Evolutionary conservation across 805 yeast genomes (phyloP).

Genomic region (Suhomyces prunicola): DNA sequence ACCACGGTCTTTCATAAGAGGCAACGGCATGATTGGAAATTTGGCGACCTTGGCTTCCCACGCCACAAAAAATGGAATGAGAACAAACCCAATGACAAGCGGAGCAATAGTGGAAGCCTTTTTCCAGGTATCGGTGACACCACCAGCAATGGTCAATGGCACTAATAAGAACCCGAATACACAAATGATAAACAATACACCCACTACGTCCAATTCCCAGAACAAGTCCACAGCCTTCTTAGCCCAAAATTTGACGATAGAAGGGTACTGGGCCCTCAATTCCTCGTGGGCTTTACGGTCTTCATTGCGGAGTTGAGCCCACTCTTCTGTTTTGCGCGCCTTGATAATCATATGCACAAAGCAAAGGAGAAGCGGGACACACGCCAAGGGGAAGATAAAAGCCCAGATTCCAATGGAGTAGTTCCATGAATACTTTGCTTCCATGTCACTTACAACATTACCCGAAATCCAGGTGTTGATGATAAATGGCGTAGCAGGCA

Average conservation of each 20-base stretch:
- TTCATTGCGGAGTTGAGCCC: slow-evolving; percentile 40
- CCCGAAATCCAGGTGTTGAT: slow-evolving; percentile 80
- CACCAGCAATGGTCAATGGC: slow-evolving; percentile 78
- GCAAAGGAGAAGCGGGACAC: slow-evolving; percentile 57
- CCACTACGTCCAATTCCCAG: slow-evolving; percentile 66
- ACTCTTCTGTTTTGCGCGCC: slow-evolving; percentile 54
- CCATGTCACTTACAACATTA: slow-evolving; percentile 43
- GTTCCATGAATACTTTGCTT: slow-evolving; percentile 58
- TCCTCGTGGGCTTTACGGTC: slow-evolving; percentile 14
- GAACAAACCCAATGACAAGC: slow-evolving; percentile 59
- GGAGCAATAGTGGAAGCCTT: slow-evolving; percentile 65
- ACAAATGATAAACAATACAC: slow-evolving; percentile 53
- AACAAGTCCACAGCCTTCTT: slow-evolving; percentile 35
- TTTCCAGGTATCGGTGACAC: slow-evolving; percentile 52
- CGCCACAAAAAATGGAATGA: slow-evolving; percentile 54
- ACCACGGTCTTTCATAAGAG: slow-evolving; percentile 62
- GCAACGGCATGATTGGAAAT: slow-evolving; percentile 62
- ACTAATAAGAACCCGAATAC: slow-evolving; percentile 63
- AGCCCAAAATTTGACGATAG: slow-evolving; percentile 7
- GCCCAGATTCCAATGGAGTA: slow-evolving; percentile 76
- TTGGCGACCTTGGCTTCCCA: slow-evolving; percentile 59
- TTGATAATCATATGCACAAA: slow-evolving; percentile 53
- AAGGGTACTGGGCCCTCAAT: not conserved
- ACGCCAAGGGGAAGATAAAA: slow-evolving; percentile 62
- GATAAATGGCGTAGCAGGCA: slow-evolving; percentile 69